phyloP scores from a whole-genome alignment of 2,329 filamentous ascomycete genomes.

The Ophiostoma populinum region DNA sequence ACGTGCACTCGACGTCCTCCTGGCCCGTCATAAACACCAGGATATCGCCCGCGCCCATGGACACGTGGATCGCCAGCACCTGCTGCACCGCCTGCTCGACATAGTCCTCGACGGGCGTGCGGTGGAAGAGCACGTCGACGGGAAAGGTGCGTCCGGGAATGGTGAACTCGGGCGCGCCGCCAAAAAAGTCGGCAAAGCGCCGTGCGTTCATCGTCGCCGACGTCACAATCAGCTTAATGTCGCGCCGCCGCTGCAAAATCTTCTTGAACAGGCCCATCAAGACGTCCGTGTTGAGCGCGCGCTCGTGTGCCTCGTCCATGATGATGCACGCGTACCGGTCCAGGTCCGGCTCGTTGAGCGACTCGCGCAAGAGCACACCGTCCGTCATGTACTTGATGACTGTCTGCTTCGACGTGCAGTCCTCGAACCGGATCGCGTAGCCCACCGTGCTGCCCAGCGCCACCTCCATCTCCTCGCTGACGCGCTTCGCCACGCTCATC shows the following conservation, averaged over 20 bases:
- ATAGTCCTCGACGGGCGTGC: constrained; percentile 92
- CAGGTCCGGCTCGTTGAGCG: constrained; percentile 76
- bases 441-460: constrained; percentile 74
- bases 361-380: constrained; percentile 84
- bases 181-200: constrained; percentile 88
- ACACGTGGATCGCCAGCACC: constrained; percentile 87
- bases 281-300: constrained; percentile 91
- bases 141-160: constrained; percentile 95
- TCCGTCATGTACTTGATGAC: constrained; percentile 99
- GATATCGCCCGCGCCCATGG: constrained; percentile 83
- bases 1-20: constrained; percentile 95
- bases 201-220: constrained; percentile 98
- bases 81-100: constrained; percentile 95
- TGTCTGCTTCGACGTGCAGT: constrained; percentile 91
- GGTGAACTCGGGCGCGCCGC: constrained; percentile 86
- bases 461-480: constrained; percentile 96
- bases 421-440: constrained; percentile 95
- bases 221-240: constrained; percentile 92
- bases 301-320: constrained; percentile 98
- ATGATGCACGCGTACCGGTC: constrained; percentile 97
- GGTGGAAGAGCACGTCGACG: constrained; percentile 87
- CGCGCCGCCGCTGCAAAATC: constrained; percentile 71
- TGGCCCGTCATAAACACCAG: constrained; percentile 98
- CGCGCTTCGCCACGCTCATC: constrained; percentile 97
- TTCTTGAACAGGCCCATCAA: constrained; percentile 97